phyloP scores from a whole-genome alignment of 2,329 filamentous ascomycete species.

The Botrytis porri region DNA sequence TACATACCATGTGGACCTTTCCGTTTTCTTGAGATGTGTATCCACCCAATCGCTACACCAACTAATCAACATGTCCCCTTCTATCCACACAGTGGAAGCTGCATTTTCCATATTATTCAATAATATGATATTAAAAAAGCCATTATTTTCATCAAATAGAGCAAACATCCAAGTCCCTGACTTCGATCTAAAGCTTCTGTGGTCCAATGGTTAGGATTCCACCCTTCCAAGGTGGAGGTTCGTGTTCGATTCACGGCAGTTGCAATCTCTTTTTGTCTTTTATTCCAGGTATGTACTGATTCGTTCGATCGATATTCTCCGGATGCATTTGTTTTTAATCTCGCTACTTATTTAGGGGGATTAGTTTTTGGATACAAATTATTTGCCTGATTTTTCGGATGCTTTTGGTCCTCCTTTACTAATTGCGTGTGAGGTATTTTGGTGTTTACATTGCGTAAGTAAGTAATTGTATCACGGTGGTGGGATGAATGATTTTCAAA shows the following conservation, averaged over 20 bases:
- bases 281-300: rapidly evolving
- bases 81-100: neutral
- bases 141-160: rapidly evolving
- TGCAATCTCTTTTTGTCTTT: neutral
- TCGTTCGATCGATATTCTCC: too few species aligned
- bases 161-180: neutral
- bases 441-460: neutral
- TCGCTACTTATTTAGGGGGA: neutral
- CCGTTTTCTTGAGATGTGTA: neutral
- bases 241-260: slow-evolving; percentile 15
- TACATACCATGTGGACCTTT: neutral
- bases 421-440: neutral
- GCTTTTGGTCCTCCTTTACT: neutral
- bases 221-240: slow-evolving; percentile 20
- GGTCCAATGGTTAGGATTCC: slow-evolving; percentile 19
- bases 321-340: neutral
- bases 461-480: neutral
- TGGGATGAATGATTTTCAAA: neutral
- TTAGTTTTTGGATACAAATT: neutral
- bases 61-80: neutral
- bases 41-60: neutral
- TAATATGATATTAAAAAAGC: rapidly evolving
- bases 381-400: neutral
- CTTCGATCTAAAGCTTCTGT: neutral
- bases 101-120: rapidly evolving